Evolutionary conservation across 1,284 basidiomycete genomes (phyloP).

Genomic region (Malassezia pachydermatis): DNA sequence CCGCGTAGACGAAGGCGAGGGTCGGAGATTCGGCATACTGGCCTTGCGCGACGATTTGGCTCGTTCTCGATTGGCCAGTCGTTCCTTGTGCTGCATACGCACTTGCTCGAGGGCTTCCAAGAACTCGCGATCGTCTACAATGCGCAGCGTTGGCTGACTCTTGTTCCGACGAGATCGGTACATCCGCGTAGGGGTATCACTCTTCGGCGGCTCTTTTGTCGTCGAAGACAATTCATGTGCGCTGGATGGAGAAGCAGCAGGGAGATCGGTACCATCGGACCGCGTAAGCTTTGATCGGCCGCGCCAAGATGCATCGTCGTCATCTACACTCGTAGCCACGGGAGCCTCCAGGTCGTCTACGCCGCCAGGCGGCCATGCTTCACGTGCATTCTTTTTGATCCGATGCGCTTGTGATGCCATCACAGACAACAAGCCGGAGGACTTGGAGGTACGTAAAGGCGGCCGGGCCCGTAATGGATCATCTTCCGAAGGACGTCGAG

Average conservation of each 20-base stretch:
- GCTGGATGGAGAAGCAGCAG: not conserved
- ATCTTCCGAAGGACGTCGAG: not conserved
- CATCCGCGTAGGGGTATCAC: slow-evolving; percentile 2
- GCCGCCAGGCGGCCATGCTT: not conserved
- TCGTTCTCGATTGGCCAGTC: slow-evolving; percentile 19
- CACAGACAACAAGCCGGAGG: slow-evolving; percentile 11
- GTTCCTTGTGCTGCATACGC: slow-evolving; percentile 26
- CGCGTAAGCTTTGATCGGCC: not conserved
- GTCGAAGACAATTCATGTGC: not conserved
- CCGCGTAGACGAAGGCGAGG: not conserved
- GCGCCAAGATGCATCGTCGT: not conserved
- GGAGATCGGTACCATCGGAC: not conserved
- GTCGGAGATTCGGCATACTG: slow-evolving; percentile 17
- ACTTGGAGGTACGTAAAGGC: slow-evolving; percentile 14
- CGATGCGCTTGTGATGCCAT: slow-evolving; percentile 9
- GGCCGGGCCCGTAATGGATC: not conserved
- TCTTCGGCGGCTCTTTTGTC: not conserved
- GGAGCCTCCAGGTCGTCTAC: slow-evolving; percentile 1
- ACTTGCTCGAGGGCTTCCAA: slow-evolving; percentile 36
- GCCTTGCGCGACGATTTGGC: slow-evolving; percentile 16
- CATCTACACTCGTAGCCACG: not conserved
- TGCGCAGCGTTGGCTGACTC: slow-evolving; percentile 37
- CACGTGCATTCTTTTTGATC: slow-evolving; percentile 1
- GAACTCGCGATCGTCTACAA: slow-evolving; percentile 38
- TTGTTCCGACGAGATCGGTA: slow-evolving; percentile 24